Evolutionary conservation across 495 filamentous ascomycete genomes (phyloP).

Genomic region (Aspergillus olivimuriae): DNA sequence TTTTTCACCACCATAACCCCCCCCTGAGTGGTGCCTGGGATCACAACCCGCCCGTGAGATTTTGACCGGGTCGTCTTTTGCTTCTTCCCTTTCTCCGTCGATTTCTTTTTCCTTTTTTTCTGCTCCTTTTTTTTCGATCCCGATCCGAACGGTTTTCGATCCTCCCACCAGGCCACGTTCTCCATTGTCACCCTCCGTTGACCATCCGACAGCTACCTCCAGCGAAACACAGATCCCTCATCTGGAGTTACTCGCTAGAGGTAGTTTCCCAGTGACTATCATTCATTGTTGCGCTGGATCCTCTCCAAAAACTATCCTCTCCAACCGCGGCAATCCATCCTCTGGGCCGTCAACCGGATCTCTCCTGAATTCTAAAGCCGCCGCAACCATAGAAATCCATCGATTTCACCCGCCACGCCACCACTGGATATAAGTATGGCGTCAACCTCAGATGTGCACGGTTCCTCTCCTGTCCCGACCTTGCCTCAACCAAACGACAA

Average conservation of each 20-base stretch:
- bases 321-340: conserved; percentile 3
- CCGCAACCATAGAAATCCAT: conserved; percentile 7
- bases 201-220: conserved; percentile 32
- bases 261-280: conserved; percentile 27
- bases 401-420: conserved; percentile 17
- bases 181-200: background rate
- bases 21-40: background rate
- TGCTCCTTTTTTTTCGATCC: background rate
- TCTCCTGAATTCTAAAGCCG: conserved; percentile 5
- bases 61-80: too few relatives aligned
- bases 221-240: conserved; percentile 37
- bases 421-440: conserved; percentile 28
- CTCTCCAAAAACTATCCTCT: background rate
- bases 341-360: conserved; percentile 3
- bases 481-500: conserved; percentile 39
- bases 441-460: conserved; percentile 34
- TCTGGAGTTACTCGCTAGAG: conserved; percentile 42
- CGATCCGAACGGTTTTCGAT: background rate
- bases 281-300: conserved; percentile 11
- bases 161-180: background rate
- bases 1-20: background rate
- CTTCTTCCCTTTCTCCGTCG: conserved; percentile 7
- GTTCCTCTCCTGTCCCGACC: conserved; percentile 37
- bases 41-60: too few relatives aligned
- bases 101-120: conserved; percentile 10